Conservation (phyloP, 73 alveolate species). For the Paramecium sonneborni region DNA sequence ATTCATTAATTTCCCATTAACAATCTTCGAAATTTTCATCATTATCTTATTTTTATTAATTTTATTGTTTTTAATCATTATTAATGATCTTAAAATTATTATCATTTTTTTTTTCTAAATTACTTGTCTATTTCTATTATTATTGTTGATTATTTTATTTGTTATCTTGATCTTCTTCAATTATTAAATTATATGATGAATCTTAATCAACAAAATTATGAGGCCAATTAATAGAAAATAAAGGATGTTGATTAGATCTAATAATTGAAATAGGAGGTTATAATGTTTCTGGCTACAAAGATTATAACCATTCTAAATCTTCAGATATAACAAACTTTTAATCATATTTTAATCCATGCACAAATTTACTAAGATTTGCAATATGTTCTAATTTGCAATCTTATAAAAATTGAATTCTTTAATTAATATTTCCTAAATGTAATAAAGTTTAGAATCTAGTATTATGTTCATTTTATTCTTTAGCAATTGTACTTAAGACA, state of each 20-base stretch:
- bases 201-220: constrained; percentile 32
- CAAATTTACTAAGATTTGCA: background rate
- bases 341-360: background rate
- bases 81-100: background rate
- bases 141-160: background rate
- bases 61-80: background rate
- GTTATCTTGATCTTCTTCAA: background rate
- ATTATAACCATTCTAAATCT: constrained; percentile 21
- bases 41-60: background rate
- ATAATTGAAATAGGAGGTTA: background rate
- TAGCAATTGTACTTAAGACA: background rate
- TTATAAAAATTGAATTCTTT: constrained; percentile 23
- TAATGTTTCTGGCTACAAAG: background rate
- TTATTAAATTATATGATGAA: background rate
- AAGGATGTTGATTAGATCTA: background rate
- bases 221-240: constrained; percentile 48
- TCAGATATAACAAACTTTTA: background rate
- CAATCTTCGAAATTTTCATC: constrained; percentile 48
- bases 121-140: too few species aligned
- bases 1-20: constrained; percentile 44
- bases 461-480: background rate
- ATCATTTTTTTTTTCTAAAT: background rate
- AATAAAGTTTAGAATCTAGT: constrained; percentile 18
- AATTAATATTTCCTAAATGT: background rate
- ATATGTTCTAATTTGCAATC: background rate